These are phyloP conservation scores for Plasmopara viticola DNA, from an alignment of 352 stramenopile genomes.

Conservation along the genomic window DNA sequence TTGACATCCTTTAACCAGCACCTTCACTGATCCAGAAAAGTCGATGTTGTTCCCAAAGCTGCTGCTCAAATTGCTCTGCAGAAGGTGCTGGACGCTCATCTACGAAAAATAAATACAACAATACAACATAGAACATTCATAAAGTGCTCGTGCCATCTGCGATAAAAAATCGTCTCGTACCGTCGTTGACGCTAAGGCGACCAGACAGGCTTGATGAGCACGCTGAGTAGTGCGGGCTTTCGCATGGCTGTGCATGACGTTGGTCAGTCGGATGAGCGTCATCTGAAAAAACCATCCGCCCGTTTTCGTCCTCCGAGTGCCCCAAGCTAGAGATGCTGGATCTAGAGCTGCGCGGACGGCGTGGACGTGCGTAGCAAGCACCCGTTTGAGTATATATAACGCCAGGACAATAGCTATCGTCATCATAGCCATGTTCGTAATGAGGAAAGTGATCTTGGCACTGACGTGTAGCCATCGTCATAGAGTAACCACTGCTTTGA, in stretches of 20 bases:
- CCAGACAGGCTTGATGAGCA: conserved; percentile 52
- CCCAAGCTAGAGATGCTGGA: conserved; percentile 29
- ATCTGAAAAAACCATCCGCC: conserved; percentile 17
- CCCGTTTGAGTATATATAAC: conserved; percentile 11
- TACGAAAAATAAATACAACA: conserved; percentile 16
- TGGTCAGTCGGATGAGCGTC: conserved; percentile 13
- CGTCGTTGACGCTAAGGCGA: conserved; percentile 43
- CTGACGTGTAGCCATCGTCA: conserved; percentile 25
- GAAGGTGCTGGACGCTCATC: conserved; percentile 26
- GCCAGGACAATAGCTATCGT: conserved; percentile 30
- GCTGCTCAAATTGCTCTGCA: conserved; percentile 35
- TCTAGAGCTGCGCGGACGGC: conserved; percentile 10
- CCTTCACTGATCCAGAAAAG: conserved; percentile 76
- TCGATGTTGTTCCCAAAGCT: conserved; percentile 55
- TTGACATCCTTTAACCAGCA: conserved; percentile 19
- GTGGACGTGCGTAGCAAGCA: conserved; percentile 7
- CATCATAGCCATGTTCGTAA: conserved; percentile 28
- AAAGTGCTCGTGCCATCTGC: background rate
- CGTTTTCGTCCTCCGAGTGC: conserved; percentile 27
- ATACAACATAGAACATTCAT: conserved; percentile 6
- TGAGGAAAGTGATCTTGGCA: conserved; percentile 25
- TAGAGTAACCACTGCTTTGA: conserved; percentile 21
- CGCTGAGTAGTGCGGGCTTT: conserved; percentile 64
- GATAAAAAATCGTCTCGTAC: conserved; percentile 20
- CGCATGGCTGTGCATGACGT: conserved; percentile 24